Evolutionary conservation across 2,329 filamentous ascomycete genomes (phyloP), one percentile per base, ranked within the genome.

Genomic region (Aspergillus tubingensis): DNA sequence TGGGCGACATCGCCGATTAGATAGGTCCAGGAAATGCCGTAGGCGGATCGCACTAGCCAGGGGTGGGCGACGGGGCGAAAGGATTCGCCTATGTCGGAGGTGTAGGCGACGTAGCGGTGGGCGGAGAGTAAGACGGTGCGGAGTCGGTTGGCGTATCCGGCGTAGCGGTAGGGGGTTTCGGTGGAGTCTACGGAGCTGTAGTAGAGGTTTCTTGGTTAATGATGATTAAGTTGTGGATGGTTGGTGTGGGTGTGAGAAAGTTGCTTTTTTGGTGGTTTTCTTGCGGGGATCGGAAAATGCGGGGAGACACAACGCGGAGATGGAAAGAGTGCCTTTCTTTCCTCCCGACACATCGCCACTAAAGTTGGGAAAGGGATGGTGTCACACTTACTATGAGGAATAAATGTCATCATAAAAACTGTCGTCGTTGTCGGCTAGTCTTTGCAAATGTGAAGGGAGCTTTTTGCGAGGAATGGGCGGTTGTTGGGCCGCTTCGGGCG

Each of bases 61-160:
- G 92, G 94, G 73, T 97, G 93, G 3, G 94, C 93, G 41, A 99
- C 85, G 0, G 95, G 95, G 2, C 95, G 87, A 79, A 99, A 99
- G 0, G 91, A 96, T 77, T 99, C 95, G 74, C 95, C 95, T 65
- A 99, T 94, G 71, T 98, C 94, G 19, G 89, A 93, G 0, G 95
- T 98, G 76, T 99, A 99, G 59, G 95, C 95, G 52, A 99, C 92
- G 72, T 99, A 99, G 71, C 95, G 89, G 72, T 98, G 95, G 3
- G 93, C 93, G 15, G 91, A 92, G 68, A 93, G 82, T 71, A 99
- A 87, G 67, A 98, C 91, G 7, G 93, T 96, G 63, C 91, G 88
- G 64, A 95, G 80, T 52, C 95, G 88, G 62, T 88, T 87, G 51
- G 92, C 91, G 79, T 99, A 99, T 68, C 91, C 95, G 59, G 93